Percentiles rank a stretch among this genome's conserved stretches.
These are phyloP conservation scores for Medicago ruthenica DNA, from an alignment of 306 rosid species.

Conservation along the genomic window DNA sequence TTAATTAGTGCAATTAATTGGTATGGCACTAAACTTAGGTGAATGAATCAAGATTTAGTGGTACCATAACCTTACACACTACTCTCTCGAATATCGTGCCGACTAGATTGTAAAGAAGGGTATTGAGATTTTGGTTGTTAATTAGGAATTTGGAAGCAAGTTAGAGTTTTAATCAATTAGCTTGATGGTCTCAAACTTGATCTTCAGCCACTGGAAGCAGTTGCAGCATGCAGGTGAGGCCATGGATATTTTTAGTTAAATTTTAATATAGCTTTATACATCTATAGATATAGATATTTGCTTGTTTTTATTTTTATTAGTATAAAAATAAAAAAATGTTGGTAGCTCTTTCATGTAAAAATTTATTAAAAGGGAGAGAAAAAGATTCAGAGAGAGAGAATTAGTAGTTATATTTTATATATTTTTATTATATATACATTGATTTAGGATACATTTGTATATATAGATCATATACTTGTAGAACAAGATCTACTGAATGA, in stretches of 20 bases:
- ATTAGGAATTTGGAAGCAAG: constrained; percentile 45
- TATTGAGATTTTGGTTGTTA: constrained; percentile 52
- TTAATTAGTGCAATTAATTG: constrained; percentile 43
- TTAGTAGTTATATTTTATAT: constrained; percentile 18
- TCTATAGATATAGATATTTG: constrained; percentile 47
- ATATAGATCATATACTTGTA: constrained; percentile 45
- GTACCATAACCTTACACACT: constrained; percentile 14
- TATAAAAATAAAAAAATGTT: constrained; percentile 49
- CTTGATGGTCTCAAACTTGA: constrained; percentile 47
- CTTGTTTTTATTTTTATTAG: constrained; percentile 44
- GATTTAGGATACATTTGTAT: constrained; percentile 51
- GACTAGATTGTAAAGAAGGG: constrained; percentile 45
- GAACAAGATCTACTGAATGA: constrained; percentile 41
- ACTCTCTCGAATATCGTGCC: constrained; percentile 30
- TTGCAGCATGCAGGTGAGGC: constrained; percentile 48
- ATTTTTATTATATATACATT: constrained; percentile 17
- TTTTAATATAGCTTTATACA: constrained; percentile 49
- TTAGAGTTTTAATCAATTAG: constrained; percentile 41
- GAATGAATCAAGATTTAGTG: constrained; percentile 5
- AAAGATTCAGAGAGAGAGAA: background rate
- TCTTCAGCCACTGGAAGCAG: constrained; percentile 46
- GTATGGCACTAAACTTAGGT: constrained; percentile 3
- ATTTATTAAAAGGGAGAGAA: constrained; percentile 44
- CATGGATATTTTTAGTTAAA: constrained; percentile 54
- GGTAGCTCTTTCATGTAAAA: constrained; percentile 50